phyloP scores from a whole-genome alignment of 192 early-diverging fungal species.

The Phlyctochytrium bullatum region DNA sequence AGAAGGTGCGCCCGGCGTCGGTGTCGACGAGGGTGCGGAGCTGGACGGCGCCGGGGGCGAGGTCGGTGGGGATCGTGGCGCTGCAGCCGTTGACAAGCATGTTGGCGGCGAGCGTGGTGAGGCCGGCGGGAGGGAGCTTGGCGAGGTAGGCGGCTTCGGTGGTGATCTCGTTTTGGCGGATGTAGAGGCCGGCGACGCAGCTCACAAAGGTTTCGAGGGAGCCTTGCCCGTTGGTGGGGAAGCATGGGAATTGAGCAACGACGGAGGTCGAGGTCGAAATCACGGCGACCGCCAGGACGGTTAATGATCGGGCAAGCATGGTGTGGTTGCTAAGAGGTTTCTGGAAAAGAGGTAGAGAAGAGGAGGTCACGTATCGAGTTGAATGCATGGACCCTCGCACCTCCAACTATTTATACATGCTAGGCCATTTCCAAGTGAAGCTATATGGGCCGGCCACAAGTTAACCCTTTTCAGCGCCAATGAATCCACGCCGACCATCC shows the following conservation, averaged over 20 bases:
- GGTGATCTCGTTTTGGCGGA: background rate
- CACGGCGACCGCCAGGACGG: too few species aligned
- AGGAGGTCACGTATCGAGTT: too few species aligned
- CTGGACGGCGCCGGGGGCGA: background rate
- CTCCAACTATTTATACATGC: too few species aligned
- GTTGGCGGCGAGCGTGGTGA: background rate
- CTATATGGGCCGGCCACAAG: too few species aligned
- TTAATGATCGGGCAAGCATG: too few species aligned
- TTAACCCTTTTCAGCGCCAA: too few species aligned
- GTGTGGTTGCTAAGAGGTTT: too few species aligned
- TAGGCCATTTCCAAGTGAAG: too few species aligned
- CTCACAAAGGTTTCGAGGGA: background rate
- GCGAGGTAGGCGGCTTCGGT: background rate
- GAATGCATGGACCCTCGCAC: too few species aligned
- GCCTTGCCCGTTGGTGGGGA: background rate
- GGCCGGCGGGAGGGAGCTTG: background rate
- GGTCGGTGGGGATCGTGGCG: background rate
- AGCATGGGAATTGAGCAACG: background rate
- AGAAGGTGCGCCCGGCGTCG: background rate
- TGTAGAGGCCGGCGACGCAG: background rate
- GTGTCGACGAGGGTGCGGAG: background rate
- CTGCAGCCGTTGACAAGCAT: background rate
- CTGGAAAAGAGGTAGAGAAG: too few species aligned
- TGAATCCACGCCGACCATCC: too few species aligned
- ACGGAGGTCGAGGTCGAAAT: too few species aligned